A percentile compares a stretch with the other conserved stretches of the same genome.
Conservation (phyloP, 768 basidiomycete genomes). For the Kwoniella heveanensis region DNA sequence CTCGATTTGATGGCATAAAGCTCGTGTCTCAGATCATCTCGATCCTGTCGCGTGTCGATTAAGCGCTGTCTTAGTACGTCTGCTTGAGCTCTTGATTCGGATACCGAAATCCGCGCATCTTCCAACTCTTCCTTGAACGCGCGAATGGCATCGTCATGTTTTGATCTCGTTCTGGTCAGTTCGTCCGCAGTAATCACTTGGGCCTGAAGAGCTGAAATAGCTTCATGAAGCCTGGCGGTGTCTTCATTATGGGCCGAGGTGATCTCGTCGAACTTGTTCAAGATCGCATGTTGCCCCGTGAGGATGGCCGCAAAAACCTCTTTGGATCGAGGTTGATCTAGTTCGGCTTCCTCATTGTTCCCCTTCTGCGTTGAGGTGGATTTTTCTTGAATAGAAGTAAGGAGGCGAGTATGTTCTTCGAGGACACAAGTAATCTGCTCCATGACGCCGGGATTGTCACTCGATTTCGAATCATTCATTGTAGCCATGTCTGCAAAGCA, state of each 20-base stretch:
- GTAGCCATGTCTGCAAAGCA: no score
- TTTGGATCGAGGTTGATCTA: background rate
- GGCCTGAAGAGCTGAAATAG: conserved; percentile 9
- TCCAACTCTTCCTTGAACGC: conserved; percentile 3
- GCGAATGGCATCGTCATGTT: background rate
- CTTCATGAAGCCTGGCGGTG: background rate
- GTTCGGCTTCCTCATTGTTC: background rate
- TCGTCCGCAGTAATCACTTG: conserved; percentile 4
- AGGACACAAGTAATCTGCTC: conserved; percentile 6
- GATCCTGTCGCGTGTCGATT: conserved; percentile 5
- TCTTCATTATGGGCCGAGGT: conserved; percentile 2
- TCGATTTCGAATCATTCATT: no score
- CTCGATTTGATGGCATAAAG: background rate
- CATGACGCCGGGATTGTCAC: background rate
- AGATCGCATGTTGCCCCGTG: conserved; percentile 25
- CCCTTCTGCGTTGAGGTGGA: background rate
- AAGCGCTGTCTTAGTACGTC: conserved; percentile 10
- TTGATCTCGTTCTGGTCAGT: background rate
- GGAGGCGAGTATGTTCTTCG: conserved; percentile 16
- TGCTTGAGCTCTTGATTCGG: background rate
- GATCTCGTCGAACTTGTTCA: conserved; percentile 20
- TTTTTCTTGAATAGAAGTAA: conserved; percentile 4
- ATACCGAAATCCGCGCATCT: background rate
- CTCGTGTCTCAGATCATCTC: background rate
- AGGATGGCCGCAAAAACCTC: conserved; percentile 20